Evolutionary conservation across 129 eudicot genomes (phyloP), one percentile per base, ranked within the genome.

Genomic region (Erigeron canadensis): DNA sequence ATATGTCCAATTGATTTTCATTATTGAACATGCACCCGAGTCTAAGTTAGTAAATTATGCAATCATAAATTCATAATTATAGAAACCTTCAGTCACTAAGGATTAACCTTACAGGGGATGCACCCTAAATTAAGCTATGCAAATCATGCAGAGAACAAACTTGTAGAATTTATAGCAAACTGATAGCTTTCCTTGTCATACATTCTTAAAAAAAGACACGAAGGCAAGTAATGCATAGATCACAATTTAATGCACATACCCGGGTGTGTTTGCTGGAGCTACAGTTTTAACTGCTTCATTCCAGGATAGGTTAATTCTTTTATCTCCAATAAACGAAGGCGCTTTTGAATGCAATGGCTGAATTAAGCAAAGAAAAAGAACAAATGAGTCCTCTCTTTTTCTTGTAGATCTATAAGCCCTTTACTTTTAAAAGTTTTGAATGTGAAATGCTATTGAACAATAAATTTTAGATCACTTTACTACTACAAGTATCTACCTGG

Each of bases 291-390:
- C 84, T 28, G 81, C 86, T 83, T 86, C 98, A 69, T 89, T 89
- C 98, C 98, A 93, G 21, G 98, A 93, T 56, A 93, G 78, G 65
- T 82, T 83, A 63, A 93, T 85, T 69, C 81, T 80, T 82, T 93
- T 93, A 75, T 93, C 98, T 48, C 98, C 96, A 39, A 87, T 87
- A 73, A 93, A 93, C 42, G 90, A 87, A 50, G 98, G 98, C 56
- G 96, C 64, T 60, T 85, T 93, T 65, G 95, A n/a, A 69, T 93
- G 91, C 73, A 89, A 71, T 13, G 90, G 92, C 98, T 89, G 88
- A 41, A 22, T 63, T 77, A 42, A 59, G 4, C 39, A 55, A 69
- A 75, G 38, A 40, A 82, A 68, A 45, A 10, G 57, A 47, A 74
- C 43, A 51, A 18, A 74, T 50, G 34, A 76, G 62, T 55, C 57